A percentile compares a stretch with the other conserved stretches of the same genome.
Conservation (phyloP, 176 grass and related monocot species). For the Typha latifolia region DNA sequence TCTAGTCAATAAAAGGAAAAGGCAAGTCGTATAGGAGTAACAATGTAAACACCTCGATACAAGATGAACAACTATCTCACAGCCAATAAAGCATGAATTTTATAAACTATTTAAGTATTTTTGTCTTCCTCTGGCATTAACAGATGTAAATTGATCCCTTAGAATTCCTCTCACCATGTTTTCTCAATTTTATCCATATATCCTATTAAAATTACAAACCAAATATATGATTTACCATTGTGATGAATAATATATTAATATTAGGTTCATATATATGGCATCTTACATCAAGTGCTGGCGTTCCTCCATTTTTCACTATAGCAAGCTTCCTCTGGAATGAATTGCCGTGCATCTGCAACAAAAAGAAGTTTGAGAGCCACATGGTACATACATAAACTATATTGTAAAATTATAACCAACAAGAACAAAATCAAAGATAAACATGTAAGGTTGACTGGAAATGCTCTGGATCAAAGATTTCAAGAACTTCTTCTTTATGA, state of each 20-base stretch:
- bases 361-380: constrained; percentile 18
- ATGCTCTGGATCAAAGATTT: neutral
- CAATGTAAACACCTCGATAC: no score
- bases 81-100: no score
- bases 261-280: constrained; percentile 11
- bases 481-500: neutral
- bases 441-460: neutral
- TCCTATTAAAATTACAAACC: constrained; percentile 1
- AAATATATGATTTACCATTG: neutral
- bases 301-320: constrained; percentile 77
- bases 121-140: neutral
- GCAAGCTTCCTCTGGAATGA: constrained; percentile 90
- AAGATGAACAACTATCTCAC: no score
- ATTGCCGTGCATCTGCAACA: constrained; percentile 96
- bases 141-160: neutral
- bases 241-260: constrained; percentile 9
- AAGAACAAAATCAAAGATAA: neutral
- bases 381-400: constrained; percentile 18
- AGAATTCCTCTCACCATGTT: neutral
- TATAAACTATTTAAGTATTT: neutral
- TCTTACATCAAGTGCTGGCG: constrained; percentile 74
- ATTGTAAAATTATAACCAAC: neutral
- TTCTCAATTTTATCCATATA: neutral
- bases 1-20: no score
- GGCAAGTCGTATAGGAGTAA: no score